Conservation (phyloP, 2,329 filamentous ascomycete genomes). For the Fusarium annulatum region DNA sequence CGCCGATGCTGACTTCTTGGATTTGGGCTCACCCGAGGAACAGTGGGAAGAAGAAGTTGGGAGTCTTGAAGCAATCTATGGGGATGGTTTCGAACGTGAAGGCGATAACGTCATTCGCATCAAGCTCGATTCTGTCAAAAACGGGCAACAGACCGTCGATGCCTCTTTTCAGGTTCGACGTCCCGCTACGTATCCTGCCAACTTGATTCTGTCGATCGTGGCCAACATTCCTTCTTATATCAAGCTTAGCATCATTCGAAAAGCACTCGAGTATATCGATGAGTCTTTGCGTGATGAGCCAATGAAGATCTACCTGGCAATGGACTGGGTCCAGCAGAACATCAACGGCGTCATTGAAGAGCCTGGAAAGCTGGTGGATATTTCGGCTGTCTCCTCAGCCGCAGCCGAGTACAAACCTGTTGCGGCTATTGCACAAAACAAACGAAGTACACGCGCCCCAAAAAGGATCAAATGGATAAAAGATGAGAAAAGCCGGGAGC, state of each 20-base stretch:
- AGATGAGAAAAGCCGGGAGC: constrained; percentile 68
- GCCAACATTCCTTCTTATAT: constrained; percentile 89
- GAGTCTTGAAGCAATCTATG: constrained; percentile 87
- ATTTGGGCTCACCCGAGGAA: constrained; percentile 65
- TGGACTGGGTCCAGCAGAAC: constrained; percentile 91
- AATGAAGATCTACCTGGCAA: constrained; percentile 87
- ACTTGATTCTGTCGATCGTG: constrained; percentile 75
- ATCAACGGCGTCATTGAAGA: constrained; percentile 84
- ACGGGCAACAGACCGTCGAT: constrained; percentile 62
- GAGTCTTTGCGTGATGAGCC: constrained; percentile 81
- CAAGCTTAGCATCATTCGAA: constrained; percentile 85
- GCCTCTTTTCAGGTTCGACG: constrained; percentile 74
- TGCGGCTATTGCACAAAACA: constrained; percentile 44
- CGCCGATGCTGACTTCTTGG: constrained; percentile 55
- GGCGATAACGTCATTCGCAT: constrained; percentile 76
- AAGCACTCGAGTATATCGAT: constrained; percentile 76
- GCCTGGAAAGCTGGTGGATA: constrained; percentile 85
- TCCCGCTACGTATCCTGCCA: constrained; percentile 78
- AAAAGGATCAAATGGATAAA: constrained; percentile 73
- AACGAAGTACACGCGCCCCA: constrained; percentile 58
- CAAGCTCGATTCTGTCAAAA: constrained; percentile 67
- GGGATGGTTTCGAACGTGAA: constrained; percentile 73
- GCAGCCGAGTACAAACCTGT: constrained; percentile 63
- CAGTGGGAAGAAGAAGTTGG: constrained; percentile 88
- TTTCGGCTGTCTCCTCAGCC: constrained; percentile 80